phyloP scores from a whole-genome alignment of 257 asterid species.

The Solanum dulcamara region DNA sequence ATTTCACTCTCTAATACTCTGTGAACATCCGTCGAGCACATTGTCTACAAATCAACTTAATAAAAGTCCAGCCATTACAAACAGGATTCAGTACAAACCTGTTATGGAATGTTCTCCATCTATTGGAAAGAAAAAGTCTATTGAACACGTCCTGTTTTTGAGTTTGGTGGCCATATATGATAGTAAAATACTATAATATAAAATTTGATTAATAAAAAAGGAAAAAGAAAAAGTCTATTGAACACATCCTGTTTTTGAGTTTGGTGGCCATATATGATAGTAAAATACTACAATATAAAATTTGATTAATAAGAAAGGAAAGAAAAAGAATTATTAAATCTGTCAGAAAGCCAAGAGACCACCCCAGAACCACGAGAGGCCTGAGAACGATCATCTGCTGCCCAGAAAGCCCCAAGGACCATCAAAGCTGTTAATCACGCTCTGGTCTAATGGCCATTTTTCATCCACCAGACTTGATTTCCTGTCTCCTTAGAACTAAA shows the following conservation, averaged over 20 bases:
- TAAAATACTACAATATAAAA: not conserved
- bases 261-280: too few relatives aligned
- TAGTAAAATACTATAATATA: not conserved
- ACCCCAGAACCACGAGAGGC: not conserved
- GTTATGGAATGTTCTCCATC: not conserved
- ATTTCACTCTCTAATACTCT: constrained; percentile 43
- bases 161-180: not conserved
- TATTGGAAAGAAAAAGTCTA: too few relatives aligned
- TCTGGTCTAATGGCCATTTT: not conserved
- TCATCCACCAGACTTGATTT: not conserved
- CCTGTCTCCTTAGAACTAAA: not conserved
- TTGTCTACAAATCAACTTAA: not conserved
- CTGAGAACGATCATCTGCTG: not conserved
- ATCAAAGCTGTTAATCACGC: not conserved
- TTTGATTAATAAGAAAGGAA: not conserved
- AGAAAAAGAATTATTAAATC: not conserved
- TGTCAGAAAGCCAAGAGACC: not conserved
- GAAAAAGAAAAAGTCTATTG: too few relatives aligned
- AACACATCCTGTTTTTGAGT: too few relatives aligned
- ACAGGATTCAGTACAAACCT: not conserved
- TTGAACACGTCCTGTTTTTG: not conserved
- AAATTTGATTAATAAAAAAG: too few relatives aligned
- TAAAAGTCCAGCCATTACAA: not conserved
- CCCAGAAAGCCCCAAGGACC: not conserved
- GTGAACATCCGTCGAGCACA: not conserved